phyloP scores from a whole-genome alignment of 2,329 filamentous ascomycete species.

The Paramyrothecium sp. region DNA sequence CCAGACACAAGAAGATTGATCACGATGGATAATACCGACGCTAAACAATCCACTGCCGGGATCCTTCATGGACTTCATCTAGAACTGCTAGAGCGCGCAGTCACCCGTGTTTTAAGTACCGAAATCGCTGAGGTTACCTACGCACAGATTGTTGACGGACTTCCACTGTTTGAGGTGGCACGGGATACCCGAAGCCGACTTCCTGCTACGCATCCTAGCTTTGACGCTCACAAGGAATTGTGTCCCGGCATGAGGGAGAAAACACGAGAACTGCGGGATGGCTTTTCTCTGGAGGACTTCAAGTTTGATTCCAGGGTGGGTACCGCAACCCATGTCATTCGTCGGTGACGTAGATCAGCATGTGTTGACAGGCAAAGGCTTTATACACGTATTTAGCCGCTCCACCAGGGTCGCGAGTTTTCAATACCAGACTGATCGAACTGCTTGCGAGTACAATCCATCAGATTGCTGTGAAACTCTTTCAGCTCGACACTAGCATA shows the following conservation, averaged over 20 bases:
- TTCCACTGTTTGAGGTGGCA: slow-evolving; percentile 8
- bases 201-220: slow-evolving; percentile 10
- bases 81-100: slow-evolving; percentile 3
- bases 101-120: slow-evolving; percentile 11
- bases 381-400: slow-evolving; percentile 20
- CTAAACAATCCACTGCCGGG: background rate
- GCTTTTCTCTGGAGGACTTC: slow-evolving; percentile 5
- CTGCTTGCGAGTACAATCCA: slow-evolving; percentile 25
- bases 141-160: slow-evolving; percentile 20
- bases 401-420: slow-evolving; percentile 17
- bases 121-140: slow-evolving; percentile 12
- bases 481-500: slow-evolving; percentile 11
- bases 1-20: no score
- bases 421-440: slow-evolving; percentile 28
- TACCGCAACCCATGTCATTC: no score
- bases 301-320: slow-evolving; percentile 13
- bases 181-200: background rate
- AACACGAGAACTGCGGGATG: slow-evolving; percentile 7
- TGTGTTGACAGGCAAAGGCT: no score
- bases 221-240: slow-evolving; percentile 13
- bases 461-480: slow-evolving; percentile 23
- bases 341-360: no score
- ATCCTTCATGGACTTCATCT: background rate
- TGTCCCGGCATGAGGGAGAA: slow-evolving; percentile 14
- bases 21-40: background rate